A percentile compares a stretch with the other conserved stretches of the same genome.
Evolutionary conservation across 2,329 filamentous ascomycete species (phyloP).

Genomic region (Ophiostoma himal-ulmi): DNA sequence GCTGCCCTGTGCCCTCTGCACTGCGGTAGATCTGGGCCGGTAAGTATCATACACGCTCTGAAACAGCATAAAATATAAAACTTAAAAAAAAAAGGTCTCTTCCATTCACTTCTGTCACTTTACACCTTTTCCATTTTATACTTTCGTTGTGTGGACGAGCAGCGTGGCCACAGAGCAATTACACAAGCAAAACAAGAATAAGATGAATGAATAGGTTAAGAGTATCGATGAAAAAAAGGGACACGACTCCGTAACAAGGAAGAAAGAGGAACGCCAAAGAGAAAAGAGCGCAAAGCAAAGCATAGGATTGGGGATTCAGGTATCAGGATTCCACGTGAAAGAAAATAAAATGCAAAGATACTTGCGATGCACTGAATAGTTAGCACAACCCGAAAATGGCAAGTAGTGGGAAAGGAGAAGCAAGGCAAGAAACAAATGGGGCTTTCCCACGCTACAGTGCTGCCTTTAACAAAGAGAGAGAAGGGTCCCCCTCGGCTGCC

Average conservation of each 20-base stretch:
- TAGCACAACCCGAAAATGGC: too few species aligned
- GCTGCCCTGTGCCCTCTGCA: neutral
- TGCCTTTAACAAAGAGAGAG: neutral
- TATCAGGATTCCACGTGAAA: too few species aligned
- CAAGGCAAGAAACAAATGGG: neutral
- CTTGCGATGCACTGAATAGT: too few species aligned
- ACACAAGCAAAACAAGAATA: neutral
- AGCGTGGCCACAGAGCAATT: neutral
- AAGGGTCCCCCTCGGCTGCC: constrained; percentile 8
- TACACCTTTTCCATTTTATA: neutral
- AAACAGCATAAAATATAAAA: neutral
- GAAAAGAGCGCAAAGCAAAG: too few species aligned
- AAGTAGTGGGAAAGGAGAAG: neutral
- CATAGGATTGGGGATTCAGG: too few species aligned
- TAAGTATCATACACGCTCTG: neutral
- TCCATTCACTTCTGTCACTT: neutral
- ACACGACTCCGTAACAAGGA: too few species aligned
- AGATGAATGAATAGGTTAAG: neutral
- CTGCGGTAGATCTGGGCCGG: constrained; percentile 2
- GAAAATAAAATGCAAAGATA: too few species aligned
- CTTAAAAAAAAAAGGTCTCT: neutral
- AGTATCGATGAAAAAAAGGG: neutral
- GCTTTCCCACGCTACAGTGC: neutral
- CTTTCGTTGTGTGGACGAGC: neutral
- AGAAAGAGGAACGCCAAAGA: too few species aligned